Evolutionary conservation across 2,329 filamentous ascomycete species (phyloP).

Genomic region (Aspergillus tubingensis): DNA sequence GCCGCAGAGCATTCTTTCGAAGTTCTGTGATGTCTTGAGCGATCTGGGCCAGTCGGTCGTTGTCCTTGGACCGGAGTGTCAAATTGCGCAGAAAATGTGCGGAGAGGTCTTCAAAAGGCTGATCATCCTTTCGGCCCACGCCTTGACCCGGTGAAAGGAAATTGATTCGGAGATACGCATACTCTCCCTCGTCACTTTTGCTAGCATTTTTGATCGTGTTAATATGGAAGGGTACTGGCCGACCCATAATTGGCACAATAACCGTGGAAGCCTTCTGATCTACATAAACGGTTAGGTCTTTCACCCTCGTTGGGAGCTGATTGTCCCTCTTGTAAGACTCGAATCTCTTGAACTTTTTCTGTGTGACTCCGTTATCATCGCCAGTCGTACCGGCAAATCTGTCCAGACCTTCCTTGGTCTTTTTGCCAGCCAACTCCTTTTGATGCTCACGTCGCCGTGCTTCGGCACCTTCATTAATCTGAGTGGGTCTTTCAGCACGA

Average conservation of each 20-base stretch:
- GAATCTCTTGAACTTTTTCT: conserved; percentile 98
- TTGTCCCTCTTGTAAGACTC: conserved; percentile 99
- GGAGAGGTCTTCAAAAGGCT: conserved; percentile 93
- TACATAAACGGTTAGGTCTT: conserved; percentile 85
- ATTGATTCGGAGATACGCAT: conserved; percentile 92
- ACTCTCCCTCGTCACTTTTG: conserved; percentile 94
- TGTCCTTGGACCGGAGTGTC: conserved; percentile 90
- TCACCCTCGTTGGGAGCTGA: conserved; percentile 79
- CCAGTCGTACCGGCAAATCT: conserved; percentile 84
- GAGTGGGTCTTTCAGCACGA: conserved; percentile 84
- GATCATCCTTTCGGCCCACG: conserved; percentile 94
- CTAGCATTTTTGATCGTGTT: conserved; percentile 98
- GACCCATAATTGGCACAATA: conserved; percentile 93
- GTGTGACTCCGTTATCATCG: conserved; percentile 82
- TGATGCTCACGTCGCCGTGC: conserved; percentile 86
- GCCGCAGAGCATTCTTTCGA: conserved; percentile 87
- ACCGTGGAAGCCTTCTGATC: conserved; percentile 88
- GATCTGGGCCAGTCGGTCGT: conserved; percentile 85
- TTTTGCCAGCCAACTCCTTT: conserved; percentile 82
- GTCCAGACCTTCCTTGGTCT: conserved; percentile 82
- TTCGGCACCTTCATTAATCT: conserved; percentile 87
- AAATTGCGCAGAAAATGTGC: conserved; percentile 95
- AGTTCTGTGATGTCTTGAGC: conserved; percentile 92
- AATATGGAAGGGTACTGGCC: conserved; percentile 97
- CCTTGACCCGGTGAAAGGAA: conserved; percentile 96